Conservation (phyloP, 73 alveolate species). For the Stentor coeruleus region DNA sequence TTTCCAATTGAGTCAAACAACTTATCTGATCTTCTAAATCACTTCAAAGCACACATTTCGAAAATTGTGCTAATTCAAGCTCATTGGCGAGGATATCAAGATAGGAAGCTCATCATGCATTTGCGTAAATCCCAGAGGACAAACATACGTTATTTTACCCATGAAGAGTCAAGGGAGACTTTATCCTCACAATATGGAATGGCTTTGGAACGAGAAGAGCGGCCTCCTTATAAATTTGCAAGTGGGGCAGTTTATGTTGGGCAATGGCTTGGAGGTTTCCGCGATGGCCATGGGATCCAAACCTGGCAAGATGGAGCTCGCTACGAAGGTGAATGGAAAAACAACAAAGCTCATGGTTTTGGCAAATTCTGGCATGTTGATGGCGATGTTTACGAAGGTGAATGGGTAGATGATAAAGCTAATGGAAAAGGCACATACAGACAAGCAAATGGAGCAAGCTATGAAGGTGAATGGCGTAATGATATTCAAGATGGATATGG, state of each 20-base stretch:
- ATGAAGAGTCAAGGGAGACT: slow-evolving; percentile 49
- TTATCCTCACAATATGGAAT: slow-evolving; percentile 13
- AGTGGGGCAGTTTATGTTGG: slow-evolving; percentile 72
- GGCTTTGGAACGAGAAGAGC: slow-evolving; percentile 48
- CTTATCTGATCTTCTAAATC: neutral
- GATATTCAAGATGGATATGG: slow-evolving; percentile 35
- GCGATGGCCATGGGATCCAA: slow-evolving; percentile 70
- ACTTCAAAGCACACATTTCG: neutral
- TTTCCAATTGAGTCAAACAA: neutral
- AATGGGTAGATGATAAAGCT: slow-evolving; percentile 65
- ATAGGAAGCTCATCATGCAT: neutral
- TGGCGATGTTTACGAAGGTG: slow-evolving; percentile 62
- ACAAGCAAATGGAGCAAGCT: slow-evolving; percentile 54
- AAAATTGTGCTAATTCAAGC: slow-evolving; percentile 16
- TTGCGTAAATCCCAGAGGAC: slow-evolving; percentile 3
- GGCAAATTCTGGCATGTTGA: slow-evolving; percentile 59
- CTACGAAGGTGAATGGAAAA: slow-evolving; percentile 52
- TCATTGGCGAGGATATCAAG: slow-evolving; percentile 21
- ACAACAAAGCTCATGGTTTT: slow-evolving; percentile 50
- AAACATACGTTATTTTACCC: slow-evolving; percentile 41
- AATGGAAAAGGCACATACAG: slow-evolving; percentile 62
- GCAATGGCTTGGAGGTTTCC: slow-evolving; percentile 71
- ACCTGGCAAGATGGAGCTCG: slow-evolving; percentile 40
- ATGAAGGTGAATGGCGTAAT: slow-evolving; percentile 40
- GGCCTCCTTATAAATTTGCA: slow-evolving; percentile 57